Conservation (phyloP, 768 basidiomycete genomes). For the Naganishia randhawae region DNA sequence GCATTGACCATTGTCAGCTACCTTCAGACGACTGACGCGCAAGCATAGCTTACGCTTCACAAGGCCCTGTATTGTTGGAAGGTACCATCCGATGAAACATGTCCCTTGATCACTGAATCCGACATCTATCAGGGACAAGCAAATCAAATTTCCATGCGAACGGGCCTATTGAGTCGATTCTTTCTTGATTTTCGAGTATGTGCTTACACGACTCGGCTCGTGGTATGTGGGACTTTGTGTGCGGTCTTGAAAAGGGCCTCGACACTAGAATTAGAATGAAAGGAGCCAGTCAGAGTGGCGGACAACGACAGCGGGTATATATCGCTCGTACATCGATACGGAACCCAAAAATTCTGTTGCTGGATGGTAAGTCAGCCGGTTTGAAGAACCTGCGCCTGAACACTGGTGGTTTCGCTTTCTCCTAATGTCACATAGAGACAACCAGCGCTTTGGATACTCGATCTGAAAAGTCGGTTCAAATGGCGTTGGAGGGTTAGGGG, state of each 20-base stretch:
- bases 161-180: conserved; percentile 36
- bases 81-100: conserved; percentile 44
- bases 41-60: conserved; percentile 46
- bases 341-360: conserved; percentile 43
- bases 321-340: conserved; percentile 46
- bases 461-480: no score
- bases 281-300: conserved; percentile 43
- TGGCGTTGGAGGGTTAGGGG: no score
- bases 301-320: conserved; percentile 46
- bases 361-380: conserved; percentile 42
- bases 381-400: no score
- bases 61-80: conserved; percentile 46
- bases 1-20: conserved; percentile 38
- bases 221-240: conserved; percentile 39
- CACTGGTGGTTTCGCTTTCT: no score
- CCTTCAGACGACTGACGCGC: conserved; percentile 33
- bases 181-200: conserved; percentile 15
- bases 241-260: conserved; percentile 38
- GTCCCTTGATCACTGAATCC: conserved; percentile 26
- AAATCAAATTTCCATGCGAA: conserved; percentile 34
- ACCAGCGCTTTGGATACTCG: no score
- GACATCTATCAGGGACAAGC: conserved; percentile 27
- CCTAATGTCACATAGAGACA: no score
- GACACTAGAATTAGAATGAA: conserved; percentile 47
- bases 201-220: no score